A percentile compares a stretch with the other conserved stretches of the same genome.
Conservation (phyloP, 169 alveolate genomes). For the Plasmodium billcollinsi region DNA sequence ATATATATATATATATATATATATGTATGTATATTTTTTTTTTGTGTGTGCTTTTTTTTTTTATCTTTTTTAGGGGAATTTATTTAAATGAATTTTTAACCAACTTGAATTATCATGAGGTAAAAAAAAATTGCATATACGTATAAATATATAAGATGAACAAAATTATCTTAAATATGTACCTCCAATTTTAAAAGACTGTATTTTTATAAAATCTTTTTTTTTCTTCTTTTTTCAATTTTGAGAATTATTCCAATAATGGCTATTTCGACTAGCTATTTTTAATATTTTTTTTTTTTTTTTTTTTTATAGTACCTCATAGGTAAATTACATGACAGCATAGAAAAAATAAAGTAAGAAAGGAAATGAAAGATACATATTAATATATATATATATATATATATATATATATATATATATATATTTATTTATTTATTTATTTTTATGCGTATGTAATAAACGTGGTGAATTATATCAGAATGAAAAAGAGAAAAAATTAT, state of each 20-base stretch:
- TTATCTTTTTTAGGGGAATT: slow-evolving; percentile 3
- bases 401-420: slow-evolving; percentile 1
- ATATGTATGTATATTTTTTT: no score
- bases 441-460: background rate
- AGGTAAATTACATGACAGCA: slow-evolving; percentile 24
- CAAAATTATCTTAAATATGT: no score
- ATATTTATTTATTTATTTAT: background rate
- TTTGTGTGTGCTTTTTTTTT: background rate
- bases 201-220: background rate
- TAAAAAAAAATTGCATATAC: background rate
- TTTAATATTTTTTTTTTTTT: background rate
- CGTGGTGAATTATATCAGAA: no score
- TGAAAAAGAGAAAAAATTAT: no score
- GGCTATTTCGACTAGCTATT: background rate
- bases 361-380: background rate
- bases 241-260: no score
- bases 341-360: slow-evolving; percentile 52
- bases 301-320: slow-evolving; percentile 23
- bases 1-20: no score
- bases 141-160: background rate
- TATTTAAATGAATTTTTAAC: slow-evolving; percentile 51
- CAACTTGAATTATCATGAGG: slow-evolving; percentile 56
- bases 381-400: background rate
- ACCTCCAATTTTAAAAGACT: background rate
- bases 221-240: background rate